Evolutionary conservation across 2,329 filamentous ascomycete species (phyloP).

Genomic region (Colletotrichum sp.): DNA sequence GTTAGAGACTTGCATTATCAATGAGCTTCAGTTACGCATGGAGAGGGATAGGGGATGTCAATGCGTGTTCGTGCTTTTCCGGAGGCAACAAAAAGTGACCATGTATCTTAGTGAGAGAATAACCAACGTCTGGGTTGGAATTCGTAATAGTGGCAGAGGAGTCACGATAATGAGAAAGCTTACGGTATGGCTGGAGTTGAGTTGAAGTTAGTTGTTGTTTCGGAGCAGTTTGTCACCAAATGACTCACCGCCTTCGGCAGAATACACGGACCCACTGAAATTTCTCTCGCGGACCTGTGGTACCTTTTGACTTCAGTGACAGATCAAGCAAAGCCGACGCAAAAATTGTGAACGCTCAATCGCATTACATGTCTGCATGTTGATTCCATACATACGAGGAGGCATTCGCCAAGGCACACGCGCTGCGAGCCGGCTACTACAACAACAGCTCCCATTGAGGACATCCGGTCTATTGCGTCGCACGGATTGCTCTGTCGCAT

Average conservation of each 20-base stretch:
- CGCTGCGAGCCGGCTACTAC: neutral
- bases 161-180: neutral
- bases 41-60: neutral
- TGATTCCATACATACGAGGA: neutral
- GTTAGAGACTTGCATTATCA: neutral
- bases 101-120: neutral
- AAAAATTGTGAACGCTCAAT: neutral
- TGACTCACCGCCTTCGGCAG: conserved; percentile 19
- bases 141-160: neutral
- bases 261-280: conserved; percentile 21
- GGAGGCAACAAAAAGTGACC: neutral
- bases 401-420: conserved; percentile 7
- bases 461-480: neutral
- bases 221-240: neutral
- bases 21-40: neutral
- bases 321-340: neutral
- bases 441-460: neutral
- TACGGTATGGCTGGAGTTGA: neutral
- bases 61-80: neutral
- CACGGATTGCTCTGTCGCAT: neutral
- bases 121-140: neutral
- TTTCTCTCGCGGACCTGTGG: conserved; percentile 15
- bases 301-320: neutral
- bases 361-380: conserved; percentile 7
- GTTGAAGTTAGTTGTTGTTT: neutral